Conservation (phyloP, 768 basidiomycete species). For the Lentinus brumalis region DNA sequence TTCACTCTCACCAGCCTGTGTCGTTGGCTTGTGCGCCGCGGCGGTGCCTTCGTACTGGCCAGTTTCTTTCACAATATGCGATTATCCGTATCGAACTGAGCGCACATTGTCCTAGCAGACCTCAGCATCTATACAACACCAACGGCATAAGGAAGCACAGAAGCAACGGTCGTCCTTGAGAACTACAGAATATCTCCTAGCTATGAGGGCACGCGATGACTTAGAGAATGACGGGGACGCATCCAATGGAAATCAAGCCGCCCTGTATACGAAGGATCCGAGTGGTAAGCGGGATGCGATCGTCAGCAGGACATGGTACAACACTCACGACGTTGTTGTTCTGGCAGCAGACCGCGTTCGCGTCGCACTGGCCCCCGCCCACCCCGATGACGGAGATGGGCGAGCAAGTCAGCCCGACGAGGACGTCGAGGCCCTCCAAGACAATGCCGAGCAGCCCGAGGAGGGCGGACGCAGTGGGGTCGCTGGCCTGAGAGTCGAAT, state of each 20-base stretch:
- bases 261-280: background rate
- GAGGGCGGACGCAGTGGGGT: constrained; percentile 8
- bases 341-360: constrained; percentile 29
- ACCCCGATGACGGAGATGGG: constrained; percentile 27
- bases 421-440: constrained; percentile 18
- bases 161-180: too few relatives aligned
- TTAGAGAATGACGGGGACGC: constrained; percentile 18
- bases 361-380: constrained; percentile 22
- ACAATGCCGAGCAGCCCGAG: constrained; percentile 28
- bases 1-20: too few relatives aligned
- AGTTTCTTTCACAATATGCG: too few relatives aligned
- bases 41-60: too few relatives aligned
- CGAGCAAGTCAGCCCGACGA: constrained; percentile 28
- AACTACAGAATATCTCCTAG: too few relatives aligned
- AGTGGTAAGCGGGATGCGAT: background rate
- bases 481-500: constrained; percentile 7
- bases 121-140: too few relatives aligned
- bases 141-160: too few relatives aligned
- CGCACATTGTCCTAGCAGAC: too few relatives aligned
- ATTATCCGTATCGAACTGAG: too few relatives aligned
- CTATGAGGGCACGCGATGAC: background rate
- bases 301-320: background rate
- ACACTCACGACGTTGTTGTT: constrained; percentile 27
- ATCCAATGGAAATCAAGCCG: constrained; percentile 20
- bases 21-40: too few relatives aligned